A percentile compares a stretch with the other conserved stretches of the same genome.
Conservation (phyloP, 2,329 filamentous ascomycete genomes). For the Beauveria caledonica region DNA sequence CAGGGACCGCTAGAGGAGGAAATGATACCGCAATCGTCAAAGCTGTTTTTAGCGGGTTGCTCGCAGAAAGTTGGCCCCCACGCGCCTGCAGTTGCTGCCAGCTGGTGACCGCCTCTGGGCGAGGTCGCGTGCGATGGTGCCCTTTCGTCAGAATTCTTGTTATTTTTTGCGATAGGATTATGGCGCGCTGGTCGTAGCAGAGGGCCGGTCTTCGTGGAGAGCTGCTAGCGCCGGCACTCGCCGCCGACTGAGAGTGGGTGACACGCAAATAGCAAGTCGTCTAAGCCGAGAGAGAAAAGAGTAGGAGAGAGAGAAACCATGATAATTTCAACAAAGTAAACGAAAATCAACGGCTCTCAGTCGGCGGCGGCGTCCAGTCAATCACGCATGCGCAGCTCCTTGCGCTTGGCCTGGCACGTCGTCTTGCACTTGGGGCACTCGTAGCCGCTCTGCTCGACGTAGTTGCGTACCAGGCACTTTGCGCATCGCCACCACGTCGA, state of each 20-base stretch:
- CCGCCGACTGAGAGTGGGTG: constrained; percentile 6
- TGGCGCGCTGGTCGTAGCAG: too few species aligned
- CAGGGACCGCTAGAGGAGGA: too few species aligned
- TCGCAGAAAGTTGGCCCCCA: neutral
- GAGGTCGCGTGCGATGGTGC: neutral
- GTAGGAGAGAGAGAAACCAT: neutral
- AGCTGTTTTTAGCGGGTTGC: neutral
- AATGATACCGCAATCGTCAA: neutral
- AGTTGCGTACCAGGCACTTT: constrained; percentile 41
- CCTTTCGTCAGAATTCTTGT: neutral
- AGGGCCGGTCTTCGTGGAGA: too few species aligned
- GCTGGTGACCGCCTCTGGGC: neutral
- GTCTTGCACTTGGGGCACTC: constrained; percentile 40
- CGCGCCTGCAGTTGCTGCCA: neutral
- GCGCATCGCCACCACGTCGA: constrained; percentile 46
- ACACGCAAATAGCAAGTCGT: neutral
- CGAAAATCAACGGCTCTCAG: neutral
- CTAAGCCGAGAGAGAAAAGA: neutral
- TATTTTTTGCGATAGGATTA: neutral
- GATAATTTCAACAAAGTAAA: neutral
- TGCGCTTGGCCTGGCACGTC: constrained; percentile 36
- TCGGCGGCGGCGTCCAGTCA: constrained; percentile 8
- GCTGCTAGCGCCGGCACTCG: neutral
- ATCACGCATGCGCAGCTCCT: constrained; percentile 24
- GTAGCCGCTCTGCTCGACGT: constrained; percentile 31